Base-by-base conservation (phyloP, 345 rosid genomes). In the Gossypium bickii region DNA sequence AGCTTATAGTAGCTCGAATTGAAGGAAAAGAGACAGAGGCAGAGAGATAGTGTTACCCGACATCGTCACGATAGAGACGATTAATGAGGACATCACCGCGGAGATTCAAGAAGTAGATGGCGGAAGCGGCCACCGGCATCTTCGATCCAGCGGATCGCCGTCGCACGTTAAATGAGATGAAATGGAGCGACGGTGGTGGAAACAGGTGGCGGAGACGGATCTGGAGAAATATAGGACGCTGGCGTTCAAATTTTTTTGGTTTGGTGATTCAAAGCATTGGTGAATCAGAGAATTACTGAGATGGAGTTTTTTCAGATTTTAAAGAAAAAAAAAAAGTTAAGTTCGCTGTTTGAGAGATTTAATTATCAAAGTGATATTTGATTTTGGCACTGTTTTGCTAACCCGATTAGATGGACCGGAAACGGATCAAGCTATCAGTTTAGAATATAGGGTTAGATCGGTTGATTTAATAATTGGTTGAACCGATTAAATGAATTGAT, bases 101-200 rank as follows among this genome's bases (percentile, higher is more conserved):
- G 81, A 96, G 97, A 83, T 96, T 96, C 55, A 96, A 82, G 87
- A 96, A 96, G 88, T 93, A 96, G 86, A 93, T 81, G 72, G 98
- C 98, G 41, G 98, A 96, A 83, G 99, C 98, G 83, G 98, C 90
- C 89, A 93, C 97, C 85, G 98, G 99, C 99, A 96, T 96, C 84
- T 83, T 83, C 83, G 86, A 85, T 87, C 87, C 78, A 79, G 70
- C 17, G 73, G 80, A 70, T 82, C 63, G 55, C 53, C 53, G 71
- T 55, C 65, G 66, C 49, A 67, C 7, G 9, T 58, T 41, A 13
- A 22, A 9, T 22, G 56, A 58, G 41, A 15, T 29, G 48, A 72
- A 72, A 48, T 18, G 45, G 76, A 59, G 48, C 76, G 25, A 34
- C 17, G 59, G 22, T 16, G 16, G 2, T 2, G 34, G 74, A n/a